Evolutionary conservation across 2,329 filamentous ascomycete species (phyloP).

Genomic region (Fusarium oxysporum): DNA sequence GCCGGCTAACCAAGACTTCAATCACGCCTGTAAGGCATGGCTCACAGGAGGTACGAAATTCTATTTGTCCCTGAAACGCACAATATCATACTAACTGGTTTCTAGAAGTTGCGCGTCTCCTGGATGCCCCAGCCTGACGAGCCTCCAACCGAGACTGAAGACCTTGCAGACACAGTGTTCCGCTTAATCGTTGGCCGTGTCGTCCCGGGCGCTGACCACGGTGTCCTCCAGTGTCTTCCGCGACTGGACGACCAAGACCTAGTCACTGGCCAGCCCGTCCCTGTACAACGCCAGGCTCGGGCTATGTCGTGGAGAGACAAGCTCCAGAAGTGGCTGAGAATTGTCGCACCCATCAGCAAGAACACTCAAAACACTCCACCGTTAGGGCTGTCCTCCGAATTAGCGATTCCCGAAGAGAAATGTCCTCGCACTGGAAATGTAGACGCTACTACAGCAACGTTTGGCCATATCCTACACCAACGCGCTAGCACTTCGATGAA

Average conservation of each 20-base stretch:
- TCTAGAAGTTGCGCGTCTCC: slow-evolving; percentile 51
- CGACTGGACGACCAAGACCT: slow-evolving; percentile 8
- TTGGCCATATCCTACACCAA: slow-evolving; percentile 63
- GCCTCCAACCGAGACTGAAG: slow-evolving; percentile 48
- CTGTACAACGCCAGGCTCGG: slow-evolving; percentile 47
- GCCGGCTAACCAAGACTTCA: slow-evolving; percentile 49
- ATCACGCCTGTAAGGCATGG: slow-evolving; percentile 36
- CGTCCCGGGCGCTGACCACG: neutral
- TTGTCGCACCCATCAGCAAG: slow-evolving; percentile 38
- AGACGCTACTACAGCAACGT: slow-evolving; percentile 56
- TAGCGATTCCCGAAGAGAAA: slow-evolving; percentile 9
- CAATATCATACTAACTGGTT: slow-evolving; percentile 11
- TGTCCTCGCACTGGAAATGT: neutral
- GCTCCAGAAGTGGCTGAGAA: slow-evolving; percentile 49
- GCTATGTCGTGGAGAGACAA: slow-evolving; percentile 53
- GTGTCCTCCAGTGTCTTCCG: slow-evolving; percentile 40
- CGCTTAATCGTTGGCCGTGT: slow-evolving; percentile 56
- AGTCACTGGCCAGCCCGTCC: slow-evolving; percentile 30
- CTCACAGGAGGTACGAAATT: slow-evolving; percentile 37
- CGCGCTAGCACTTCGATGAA: neutral
- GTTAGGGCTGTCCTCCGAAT: slow-evolving; percentile 5
- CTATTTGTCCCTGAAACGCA: neutral
- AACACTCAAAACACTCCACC: neutral
- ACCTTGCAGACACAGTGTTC: slow-evolving; percentile 57
- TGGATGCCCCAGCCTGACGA: slow-evolving; percentile 55